Evolutionary conservation across 768 basidiomycete species (phyloP), one percentile per base, ranked within the genome.

Genomic region (Lactifluus echinatus): DNA sequence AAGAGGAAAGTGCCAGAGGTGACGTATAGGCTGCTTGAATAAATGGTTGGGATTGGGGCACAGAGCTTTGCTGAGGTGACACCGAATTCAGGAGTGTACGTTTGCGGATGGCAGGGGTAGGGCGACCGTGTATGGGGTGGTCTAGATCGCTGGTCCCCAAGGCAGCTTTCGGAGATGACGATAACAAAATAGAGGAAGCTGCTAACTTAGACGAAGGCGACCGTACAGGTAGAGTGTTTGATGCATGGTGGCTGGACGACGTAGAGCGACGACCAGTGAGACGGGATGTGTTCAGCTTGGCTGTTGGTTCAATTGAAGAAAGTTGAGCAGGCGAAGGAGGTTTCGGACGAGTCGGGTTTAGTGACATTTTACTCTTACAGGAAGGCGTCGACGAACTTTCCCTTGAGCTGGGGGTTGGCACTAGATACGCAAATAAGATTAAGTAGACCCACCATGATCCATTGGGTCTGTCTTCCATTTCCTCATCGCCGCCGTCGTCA

Each of bases 401-500:
- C 31, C 34, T 33, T 43, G 26, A 6, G 34, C 6, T 6, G 26
- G 40, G n/a, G n/a, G 26, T 43, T 23, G 17, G 31, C 6, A 26
- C 15, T 14, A 8, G 26, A 11, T 12, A 40, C 44, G 15, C 14
- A 26, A 23, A 51, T 21, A 14, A 8, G 34, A 42, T 10, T 29
- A 26, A 45, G 26, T 12, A 43, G 21, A 29, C 60, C n/a, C 8
- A 54, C 58, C 19, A 40, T 24, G 17, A 19, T 15, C 23, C 40
- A 42, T 34, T 50, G 19, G 7, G 39, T 12, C 8, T 21, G 31
- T 50, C 52, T 33, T 53, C 60, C 21, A 42, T 31, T 14, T 39
- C 60, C 10, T 56, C 48, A 29, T 50, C 57, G 2, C 24, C 39
- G 19, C 47, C 56, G 39, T 36, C 40, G 8, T 51, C 57, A 26